Conservation (phyloP, 164 flowering plant genomes). For the Amborella trichopoda region DNA sequence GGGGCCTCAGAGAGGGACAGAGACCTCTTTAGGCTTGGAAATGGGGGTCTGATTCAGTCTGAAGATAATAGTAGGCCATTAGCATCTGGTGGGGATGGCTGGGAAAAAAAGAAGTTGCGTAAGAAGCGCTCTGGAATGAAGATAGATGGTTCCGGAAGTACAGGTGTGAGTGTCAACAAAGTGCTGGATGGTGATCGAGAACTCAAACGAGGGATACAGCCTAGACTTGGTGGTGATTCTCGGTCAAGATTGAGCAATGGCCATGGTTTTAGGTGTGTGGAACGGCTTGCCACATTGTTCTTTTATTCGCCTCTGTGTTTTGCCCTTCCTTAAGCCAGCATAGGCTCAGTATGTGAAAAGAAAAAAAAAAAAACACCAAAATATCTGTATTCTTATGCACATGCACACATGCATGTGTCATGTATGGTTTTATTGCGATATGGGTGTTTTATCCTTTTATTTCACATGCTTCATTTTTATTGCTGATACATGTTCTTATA, state of each 20-base stretch:
- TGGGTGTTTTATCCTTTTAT: neutral
- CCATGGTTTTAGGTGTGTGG: slow-evolving; percentile 40
- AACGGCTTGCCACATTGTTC: no score
- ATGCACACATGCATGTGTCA: neutral
- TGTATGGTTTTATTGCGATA: neutral
- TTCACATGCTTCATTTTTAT: no score
- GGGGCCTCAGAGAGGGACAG: slow-evolving; percentile 39
- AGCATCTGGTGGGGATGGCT: slow-evolving; percentile 78
- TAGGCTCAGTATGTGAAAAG: neutral
- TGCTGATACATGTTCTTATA: no score
- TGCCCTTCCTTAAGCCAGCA: neutral
- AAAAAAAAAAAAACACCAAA: neutral
- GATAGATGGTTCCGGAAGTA: no score
- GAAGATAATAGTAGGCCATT: slow-evolving; percentile 71
- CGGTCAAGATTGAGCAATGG: slow-evolving; percentile 35
- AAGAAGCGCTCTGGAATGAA: slow-evolving; percentile 75
- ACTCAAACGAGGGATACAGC: slow-evolving; percentile 37
- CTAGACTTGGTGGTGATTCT: slow-evolving; percentile 37
- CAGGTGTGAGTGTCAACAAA: slow-evolving; percentile 41
- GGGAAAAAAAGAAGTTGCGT: slow-evolving; percentile 84
- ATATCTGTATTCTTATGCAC: neutral
- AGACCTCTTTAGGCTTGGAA: slow-evolving; percentile 41
- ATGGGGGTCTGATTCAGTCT: slow-evolving; percentile 32
- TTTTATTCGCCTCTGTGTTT: no score
- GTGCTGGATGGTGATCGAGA: slow-evolving; percentile 46